Percentiles rank a stretch among this genome's conserved stretches.
phyloP scores from a whole-genome alignment of 163 green algal genomes.

The Trebouxia gelatinosa region DNA sequence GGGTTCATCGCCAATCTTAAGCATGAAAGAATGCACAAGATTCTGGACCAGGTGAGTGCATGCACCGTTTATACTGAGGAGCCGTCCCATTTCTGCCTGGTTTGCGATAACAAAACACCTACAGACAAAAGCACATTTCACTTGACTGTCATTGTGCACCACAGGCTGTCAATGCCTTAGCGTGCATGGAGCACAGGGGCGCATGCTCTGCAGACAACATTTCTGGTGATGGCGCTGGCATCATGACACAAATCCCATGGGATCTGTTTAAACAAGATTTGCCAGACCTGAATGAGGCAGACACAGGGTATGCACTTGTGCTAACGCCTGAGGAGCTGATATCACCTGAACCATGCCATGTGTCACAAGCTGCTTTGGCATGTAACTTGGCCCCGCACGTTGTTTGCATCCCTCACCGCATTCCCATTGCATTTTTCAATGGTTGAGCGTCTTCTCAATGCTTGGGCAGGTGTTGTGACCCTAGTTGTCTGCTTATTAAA shows the following conservation, averaged over 20 bases:
- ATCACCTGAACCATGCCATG: background rate
- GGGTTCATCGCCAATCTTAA: constrained; percentile 96
- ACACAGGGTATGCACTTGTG: constrained; percentile 71
- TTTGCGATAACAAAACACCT: background rate
- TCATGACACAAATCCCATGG: constrained; percentile 99
- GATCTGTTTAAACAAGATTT: constrained; percentile 87
- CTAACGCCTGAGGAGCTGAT: background rate
- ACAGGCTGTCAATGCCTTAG: constrained; percentile 89
- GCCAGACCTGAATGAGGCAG: constrained; percentile 67
- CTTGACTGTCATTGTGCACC: no score
- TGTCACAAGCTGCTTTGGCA: background rate
- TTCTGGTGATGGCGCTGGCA: constrained; percentile 94
- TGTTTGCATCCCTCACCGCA: no score
- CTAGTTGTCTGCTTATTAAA: no score
- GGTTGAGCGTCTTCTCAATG: no score
- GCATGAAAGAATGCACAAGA: constrained; percentile 84
- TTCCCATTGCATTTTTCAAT: no score
- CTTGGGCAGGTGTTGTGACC: no score
- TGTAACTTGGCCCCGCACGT: no score
- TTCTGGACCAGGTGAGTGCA: constrained; percentile 80
- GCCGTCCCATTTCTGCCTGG: background rate
- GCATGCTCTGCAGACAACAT: constrained; percentile 95
- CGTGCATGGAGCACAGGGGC: constrained; percentile 99
- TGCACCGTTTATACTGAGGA: background rate
- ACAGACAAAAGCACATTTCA: background rate